phyloP scores from a whole-genome alignment of 208 protist genomes.

The Crithidia expoeki region DNA sequence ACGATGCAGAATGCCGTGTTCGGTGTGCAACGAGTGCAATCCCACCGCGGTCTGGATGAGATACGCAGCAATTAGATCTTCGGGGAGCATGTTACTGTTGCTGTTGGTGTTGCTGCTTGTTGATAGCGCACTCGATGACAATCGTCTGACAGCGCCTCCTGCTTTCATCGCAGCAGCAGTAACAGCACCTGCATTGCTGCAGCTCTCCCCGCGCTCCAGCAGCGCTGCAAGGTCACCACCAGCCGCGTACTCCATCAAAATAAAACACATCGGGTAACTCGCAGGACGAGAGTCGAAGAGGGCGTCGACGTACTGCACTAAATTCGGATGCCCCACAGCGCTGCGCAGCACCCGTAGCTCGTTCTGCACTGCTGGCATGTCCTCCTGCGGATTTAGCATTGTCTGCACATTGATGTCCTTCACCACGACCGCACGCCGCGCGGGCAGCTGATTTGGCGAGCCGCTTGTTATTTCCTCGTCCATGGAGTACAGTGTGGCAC shows the following conservation, averaged over 20 bases:
- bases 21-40: slow-evolving; percentile 74
- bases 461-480: not conserved
- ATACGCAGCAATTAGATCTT: slow-evolving; percentile 61
- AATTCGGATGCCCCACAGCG: slow-evolving; percentile 58
- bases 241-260: slow-evolving; percentile 84
- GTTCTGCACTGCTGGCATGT: slow-evolving; percentile 57
- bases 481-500: slow-evolving; percentile 67
- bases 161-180: too few relatives aligned
- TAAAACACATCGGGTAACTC: slow-evolving; percentile 57
- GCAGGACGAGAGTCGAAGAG: slow-evolving; percentile 36
- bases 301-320: slow-evolving; percentile 64
- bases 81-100: slow-evolving; percentile 3
- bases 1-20: slow-evolving; percentile 76
- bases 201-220: slow-evolving; percentile 49
- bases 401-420: slow-evolving; percentile 87
- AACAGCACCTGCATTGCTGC: not conserved
- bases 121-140: too few relatives aligned
- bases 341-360: slow-evolving; percentile 61
- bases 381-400: slow-evolving; percentile 58
- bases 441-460: not conserved
- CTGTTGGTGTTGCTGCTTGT: not conserved
- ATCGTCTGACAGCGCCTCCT: too few relatives aligned
- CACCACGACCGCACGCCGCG: slow-evolving; percentile 50
- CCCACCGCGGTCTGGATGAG: slow-evolving; percentile 71
- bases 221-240: slow-evolving; percentile 65